These are phyloP conservation scores for Fistulinella cinereoalba DNA, from an alignment of 1,284 basidiomycete species.

Conservation along the genomic window DNA sequence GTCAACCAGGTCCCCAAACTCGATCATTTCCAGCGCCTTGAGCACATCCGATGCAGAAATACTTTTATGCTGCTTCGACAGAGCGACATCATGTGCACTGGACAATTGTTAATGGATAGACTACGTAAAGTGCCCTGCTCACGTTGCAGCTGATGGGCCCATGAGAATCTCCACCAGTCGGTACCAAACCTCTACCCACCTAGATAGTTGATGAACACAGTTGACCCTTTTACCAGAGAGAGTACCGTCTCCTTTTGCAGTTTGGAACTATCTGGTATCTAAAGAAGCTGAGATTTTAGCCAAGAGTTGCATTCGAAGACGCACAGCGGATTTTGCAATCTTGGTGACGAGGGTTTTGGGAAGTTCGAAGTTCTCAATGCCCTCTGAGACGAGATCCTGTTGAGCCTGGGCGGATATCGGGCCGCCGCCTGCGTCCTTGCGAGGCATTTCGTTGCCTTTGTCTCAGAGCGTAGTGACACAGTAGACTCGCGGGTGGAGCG, in stretches of 20 bases:
- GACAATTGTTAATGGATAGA: constrained; percentile 8
- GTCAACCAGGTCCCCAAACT: constrained; percentile 74
- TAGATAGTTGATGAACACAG: constrained; percentile 89
- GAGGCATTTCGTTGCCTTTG: constrained; percentile 46
- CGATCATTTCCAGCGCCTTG: constrained; percentile 78
- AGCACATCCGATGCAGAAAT: constrained; percentile 87
- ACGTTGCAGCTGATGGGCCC: constrained; percentile 61
- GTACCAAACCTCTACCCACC: constrained; percentile 48
- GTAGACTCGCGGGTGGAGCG: no score
- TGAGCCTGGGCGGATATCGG: constrained; percentile 67
- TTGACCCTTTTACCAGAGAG: constrained; percentile 81
- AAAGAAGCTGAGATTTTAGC: not conserved
- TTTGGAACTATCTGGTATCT: constrained; percentile 85
- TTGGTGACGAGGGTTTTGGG: constrained; percentile 79
- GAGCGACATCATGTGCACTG: constrained; percentile 86
- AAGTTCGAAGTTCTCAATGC: constrained; percentile 84
- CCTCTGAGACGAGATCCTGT: constrained; percentile 71
- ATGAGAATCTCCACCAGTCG: not conserved
- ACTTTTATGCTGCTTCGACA: constrained; percentile 81
- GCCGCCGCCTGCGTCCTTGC: constrained; percentile 53
- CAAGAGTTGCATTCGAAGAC: constrained; percentile 19
- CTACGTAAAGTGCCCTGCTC: constrained; percentile 25
- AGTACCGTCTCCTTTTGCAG: constrained; percentile 84
- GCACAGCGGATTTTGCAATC: constrained; percentile 75
- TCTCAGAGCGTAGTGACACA: not conserved